Evolutionary conservation across 2,329 filamentous ascomycete genomes (phyloP).

Genomic region (Colletotrichum sp.): DNA sequence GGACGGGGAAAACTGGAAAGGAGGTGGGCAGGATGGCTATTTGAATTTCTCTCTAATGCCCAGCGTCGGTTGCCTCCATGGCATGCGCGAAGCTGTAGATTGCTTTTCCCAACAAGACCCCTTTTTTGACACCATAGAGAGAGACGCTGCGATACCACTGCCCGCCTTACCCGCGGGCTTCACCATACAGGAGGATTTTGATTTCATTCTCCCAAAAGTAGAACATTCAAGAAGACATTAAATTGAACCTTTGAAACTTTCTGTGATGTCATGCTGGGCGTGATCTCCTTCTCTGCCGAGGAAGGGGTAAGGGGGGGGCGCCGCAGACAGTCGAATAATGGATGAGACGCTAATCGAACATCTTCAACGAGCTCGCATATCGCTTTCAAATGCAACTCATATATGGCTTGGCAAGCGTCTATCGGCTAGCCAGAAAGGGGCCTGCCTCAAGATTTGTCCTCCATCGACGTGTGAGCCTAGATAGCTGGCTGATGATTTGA

Average conservation of each 20-base stretch:
- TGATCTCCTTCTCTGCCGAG: background rate
- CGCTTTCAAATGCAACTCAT: background rate
- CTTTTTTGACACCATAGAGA: background rate
- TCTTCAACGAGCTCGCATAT: background rate
- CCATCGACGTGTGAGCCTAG: background rate
- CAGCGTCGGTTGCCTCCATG: background rate
- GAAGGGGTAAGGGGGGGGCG: too few relatives aligned
- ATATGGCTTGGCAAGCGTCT: background rate
- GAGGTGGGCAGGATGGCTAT: background rate
- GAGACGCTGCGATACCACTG: background rate
- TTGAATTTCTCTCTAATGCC: background rate
- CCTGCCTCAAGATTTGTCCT: background rate
- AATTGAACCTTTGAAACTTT: background rate
- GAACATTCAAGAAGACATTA: background rate
- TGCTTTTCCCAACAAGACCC: background rate
- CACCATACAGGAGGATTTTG: background rate
- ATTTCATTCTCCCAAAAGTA: background rate
- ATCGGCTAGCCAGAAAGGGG: background rate
- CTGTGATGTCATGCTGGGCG: background rate
- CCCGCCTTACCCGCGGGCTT: background rate
- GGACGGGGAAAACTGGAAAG: background rate
- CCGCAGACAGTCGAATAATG: background rate
- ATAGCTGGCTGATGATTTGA: background rate
- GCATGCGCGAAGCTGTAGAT: background rate
- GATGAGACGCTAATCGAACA: background rate